A percentile compares a stretch with the other conserved stretches of the same genome.
Conservation (phyloP, 179 eudicot genomes). For the Silene noctiflora region DNA sequence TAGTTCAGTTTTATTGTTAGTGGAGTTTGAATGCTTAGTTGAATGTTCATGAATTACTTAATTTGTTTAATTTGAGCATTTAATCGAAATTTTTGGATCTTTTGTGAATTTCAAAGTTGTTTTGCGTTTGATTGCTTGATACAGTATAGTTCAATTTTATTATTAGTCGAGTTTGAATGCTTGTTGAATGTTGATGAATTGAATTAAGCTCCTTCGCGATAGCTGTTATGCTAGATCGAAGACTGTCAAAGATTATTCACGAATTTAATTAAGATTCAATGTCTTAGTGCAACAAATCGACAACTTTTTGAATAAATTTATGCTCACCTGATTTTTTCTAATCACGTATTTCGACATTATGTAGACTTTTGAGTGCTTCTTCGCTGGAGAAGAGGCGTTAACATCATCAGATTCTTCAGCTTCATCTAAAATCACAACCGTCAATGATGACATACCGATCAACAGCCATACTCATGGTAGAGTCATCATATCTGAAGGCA, state of each 20-base stretch:
- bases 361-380: slow-evolving; percentile 22
- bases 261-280: neutral
- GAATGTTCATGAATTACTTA: neutral
- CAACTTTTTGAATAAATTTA: neutral
- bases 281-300: neutral
- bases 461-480: neutral
- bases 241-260: neutral
- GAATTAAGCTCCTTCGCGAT: neutral
- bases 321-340: neutral
- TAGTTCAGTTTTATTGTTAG: too few species aligned
- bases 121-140: neutral
- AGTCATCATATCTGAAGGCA: slow-evolving; percentile 11
- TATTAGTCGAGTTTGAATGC: neutral
- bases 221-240: neutral
- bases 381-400: slow-evolving; percentile 17
- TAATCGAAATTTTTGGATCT: neutral
- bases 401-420: slow-evolving; percentile 23
- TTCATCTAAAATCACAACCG: slow-evolving; percentile 22
- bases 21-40: neutral
- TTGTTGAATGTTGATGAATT: neutral
- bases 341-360: neutral
- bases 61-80: neutral
- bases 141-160: too few species aligned
- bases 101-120: neutral
- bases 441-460: neutral